phyloP scores from a whole-genome alignment of 306 rosid species.

The Ziziphus jujuba region DNA sequence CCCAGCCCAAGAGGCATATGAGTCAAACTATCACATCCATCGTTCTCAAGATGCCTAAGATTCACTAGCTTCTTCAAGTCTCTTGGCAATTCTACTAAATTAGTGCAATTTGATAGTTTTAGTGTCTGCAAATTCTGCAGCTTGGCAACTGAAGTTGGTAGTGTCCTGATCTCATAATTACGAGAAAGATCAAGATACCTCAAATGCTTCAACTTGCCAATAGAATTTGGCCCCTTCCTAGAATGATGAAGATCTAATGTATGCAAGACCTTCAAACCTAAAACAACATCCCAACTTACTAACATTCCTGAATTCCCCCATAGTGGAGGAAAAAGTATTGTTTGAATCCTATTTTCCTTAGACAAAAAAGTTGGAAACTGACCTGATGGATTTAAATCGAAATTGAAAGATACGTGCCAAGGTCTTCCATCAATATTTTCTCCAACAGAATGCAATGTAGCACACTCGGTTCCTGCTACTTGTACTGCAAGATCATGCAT shows the following conservation, averaged over 20 bases:
- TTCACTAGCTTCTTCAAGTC: neutral
- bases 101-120: neutral
- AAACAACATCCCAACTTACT: no score
- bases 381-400: neutral
- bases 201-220: neutral
- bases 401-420: neutral
- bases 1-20: neutral
- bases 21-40: neutral
- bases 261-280: no score
- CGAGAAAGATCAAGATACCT: no score
- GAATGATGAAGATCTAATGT: no score
- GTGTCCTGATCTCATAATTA: no score
- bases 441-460: neutral
- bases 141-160: no score
- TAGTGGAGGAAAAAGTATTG: neutral
- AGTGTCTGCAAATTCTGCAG: neutral
- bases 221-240: no score
- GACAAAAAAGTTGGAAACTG: neutral
- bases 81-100: neutral
- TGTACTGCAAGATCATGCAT: constrained; percentile 3
- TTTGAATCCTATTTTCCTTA: neutral
- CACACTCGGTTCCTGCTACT: neutral
- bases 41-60: neutral
- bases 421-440: neutral
- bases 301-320: no score